Conservation (phyloP, 805 yeast genomes). For the Brettanomyces nanus region DNA sequence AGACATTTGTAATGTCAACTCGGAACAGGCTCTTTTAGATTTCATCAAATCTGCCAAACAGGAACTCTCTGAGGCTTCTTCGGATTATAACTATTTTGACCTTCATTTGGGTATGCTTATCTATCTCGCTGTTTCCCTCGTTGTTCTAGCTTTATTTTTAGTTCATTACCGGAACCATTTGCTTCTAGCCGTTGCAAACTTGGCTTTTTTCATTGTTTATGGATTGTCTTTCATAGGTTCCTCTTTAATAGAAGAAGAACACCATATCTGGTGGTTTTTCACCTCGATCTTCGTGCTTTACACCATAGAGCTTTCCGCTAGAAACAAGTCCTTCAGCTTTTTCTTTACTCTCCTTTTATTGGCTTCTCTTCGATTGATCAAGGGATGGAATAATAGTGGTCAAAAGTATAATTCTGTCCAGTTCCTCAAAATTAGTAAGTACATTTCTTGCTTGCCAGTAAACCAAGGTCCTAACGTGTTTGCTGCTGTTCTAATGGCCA, state of each 20-base stretch:
- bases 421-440: conserved; percentile 38
- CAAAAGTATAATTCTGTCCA: conserved; percentile 60
- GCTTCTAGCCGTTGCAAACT: conserved; percentile 16
- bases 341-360: conserved; percentile 17
- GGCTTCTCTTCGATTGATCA: conserved; percentile 44
- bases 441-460: conserved; percentile 25
- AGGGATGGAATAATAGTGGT: conserved; percentile 88
- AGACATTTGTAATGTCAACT: conserved; percentile 8
- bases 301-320: conserved; percentile 11
- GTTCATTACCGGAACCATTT: conserved; percentile 8
- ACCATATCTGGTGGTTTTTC: conserved; percentile 91
- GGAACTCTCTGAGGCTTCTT: conserved; percentile 48
- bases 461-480: conserved; percentile 17
- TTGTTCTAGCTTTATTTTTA: conserved; percentile 17
- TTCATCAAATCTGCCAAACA: conserved; percentile 43
- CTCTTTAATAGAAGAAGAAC: conserved; percentile 91
- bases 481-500: conserved; percentile 9
- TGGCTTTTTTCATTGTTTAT: conserved; percentile 28
- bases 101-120: conserved; percentile 35
- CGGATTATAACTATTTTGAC: conserved; percentile 57
- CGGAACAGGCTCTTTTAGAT: conserved; percentile 7
- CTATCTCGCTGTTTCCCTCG: conserved; percentile 24
- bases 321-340: conserved; percentile 4
- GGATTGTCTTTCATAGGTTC: conserved; percentile 69
- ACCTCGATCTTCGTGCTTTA: conserved; percentile 28